Conservation (phyloP, 139 green algal species). For the Parachlorella kessleri region DNA sequence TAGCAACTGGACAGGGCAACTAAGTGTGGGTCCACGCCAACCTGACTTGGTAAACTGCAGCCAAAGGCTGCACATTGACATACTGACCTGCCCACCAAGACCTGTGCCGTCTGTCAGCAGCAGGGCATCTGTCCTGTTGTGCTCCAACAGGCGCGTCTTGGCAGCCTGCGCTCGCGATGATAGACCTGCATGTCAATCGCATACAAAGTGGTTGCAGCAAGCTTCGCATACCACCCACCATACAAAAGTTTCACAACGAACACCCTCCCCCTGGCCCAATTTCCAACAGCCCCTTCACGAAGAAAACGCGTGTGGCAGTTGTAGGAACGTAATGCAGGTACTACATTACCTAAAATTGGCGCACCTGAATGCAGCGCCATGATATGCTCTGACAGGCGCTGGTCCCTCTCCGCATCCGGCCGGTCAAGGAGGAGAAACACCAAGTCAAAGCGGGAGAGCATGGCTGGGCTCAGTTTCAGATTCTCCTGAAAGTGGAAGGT, state of each 20-base stretch:
- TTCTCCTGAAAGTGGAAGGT: slow-evolving; percentile 69
- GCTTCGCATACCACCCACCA: too few species aligned
- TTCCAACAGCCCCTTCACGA: too few species aligned
- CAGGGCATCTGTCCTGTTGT: background rate
- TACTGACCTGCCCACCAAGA: background rate
- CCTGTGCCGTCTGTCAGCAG: background rate
- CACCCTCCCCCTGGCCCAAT: too few species aligned
- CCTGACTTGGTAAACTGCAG: too few species aligned
- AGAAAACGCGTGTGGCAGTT: too few species aligned
- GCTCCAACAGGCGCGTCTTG: slow-evolving; percentile 46
- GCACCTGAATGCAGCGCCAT: slow-evolving; percentile 79
- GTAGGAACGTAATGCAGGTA: too few species aligned
- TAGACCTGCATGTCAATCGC: slow-evolving; percentile 23
- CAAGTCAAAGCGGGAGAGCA: slow-evolving; percentile 95
- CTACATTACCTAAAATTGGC: too few species aligned
- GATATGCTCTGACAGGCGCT: slow-evolving; percentile 86
- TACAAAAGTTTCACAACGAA: too few species aligned
- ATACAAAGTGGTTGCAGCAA: too few species aligned
- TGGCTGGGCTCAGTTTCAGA: slow-evolving; percentile 71
- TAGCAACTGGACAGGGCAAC: too few species aligned
- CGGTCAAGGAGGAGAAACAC: slow-evolving; percentile 92
- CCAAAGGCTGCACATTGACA: too few species aligned
- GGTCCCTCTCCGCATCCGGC: slow-evolving; percentile 77
- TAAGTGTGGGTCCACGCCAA: too few species aligned
- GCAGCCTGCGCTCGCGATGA: slow-evolving; percentile 34